Conservation (phyloP, 768 basidiomycete species). For the Coprinellus aureogranulatus region DNA sequence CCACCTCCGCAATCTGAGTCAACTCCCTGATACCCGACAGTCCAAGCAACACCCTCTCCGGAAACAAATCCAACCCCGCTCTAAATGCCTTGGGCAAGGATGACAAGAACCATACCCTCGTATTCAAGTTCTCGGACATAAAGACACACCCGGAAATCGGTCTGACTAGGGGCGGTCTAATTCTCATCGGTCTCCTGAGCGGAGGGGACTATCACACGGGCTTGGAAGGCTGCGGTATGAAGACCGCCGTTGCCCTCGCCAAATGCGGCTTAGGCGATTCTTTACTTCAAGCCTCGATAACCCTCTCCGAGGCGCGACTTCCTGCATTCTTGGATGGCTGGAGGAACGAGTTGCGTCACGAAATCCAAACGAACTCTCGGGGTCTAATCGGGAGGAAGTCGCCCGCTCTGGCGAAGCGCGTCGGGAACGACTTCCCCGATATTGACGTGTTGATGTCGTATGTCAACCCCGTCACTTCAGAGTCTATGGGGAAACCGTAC, state of each 20-base stretch:
- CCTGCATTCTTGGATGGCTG: conserved; percentile 57
- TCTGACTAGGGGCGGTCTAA: conserved; percentile 69
- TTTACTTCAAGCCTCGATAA: conserved; percentile 57
- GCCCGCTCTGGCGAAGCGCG: conserved; percentile 56
- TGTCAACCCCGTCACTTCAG: conserved; percentile 72
- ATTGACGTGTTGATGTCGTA: conserved; percentile 77
- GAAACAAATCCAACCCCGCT: conserved; percentile 62
- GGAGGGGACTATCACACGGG: conserved; percentile 90
- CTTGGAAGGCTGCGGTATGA: conserved; percentile 62
- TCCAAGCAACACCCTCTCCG: conserved; percentile 68
- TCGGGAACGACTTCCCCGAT: conserved; percentile 69
- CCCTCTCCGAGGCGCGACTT: conserved; percentile 43
- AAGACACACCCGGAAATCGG: conserved; percentile 36
- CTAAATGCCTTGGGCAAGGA: conserved; percentile 67
- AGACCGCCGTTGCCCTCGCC: conserved; percentile 75
- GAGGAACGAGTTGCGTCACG: conserved; percentile 58
- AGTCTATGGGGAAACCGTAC: conserved; percentile 46
- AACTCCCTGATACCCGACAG: conserved; percentile 31
- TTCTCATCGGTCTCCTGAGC: conserved; percentile 80
- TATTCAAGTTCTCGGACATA: conserved; percentile 43
- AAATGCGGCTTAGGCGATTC: conserved; percentile 78
- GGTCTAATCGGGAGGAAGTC: conserved; percentile 65
- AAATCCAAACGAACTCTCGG: conserved; percentile 68
- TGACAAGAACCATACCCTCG: conserved; percentile 65
- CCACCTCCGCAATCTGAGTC: background rate